These are phyloP conservation scores for Talaromyces ruber DNA, from an alignment of 495 filamentous ascomycete species.

Conservation along the genomic window DNA sequence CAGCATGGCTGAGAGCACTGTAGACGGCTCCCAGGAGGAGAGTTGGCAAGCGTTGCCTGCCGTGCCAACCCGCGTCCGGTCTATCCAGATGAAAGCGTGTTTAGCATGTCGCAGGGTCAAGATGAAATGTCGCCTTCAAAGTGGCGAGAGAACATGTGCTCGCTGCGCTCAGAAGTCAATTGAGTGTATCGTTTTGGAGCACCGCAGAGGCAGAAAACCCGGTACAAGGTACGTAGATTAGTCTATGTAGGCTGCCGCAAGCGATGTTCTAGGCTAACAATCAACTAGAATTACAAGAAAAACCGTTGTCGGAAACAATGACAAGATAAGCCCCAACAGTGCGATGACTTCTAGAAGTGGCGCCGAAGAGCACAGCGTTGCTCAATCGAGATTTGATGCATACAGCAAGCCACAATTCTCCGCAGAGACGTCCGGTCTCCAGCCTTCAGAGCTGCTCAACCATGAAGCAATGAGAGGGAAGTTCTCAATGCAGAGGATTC, in stretches of 20 bases:
- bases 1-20: not conserved
- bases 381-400: not conserved
- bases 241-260: not conserved
- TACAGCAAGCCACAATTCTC: not conserved
- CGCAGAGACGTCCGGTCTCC: conserved; percentile 1
- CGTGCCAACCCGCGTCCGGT: not conserved
- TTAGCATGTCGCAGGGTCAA: conserved; percentile 5
- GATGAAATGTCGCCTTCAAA: conserved; percentile 3
- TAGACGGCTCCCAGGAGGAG: not conserved
- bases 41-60: not conserved
- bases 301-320: not conserved
- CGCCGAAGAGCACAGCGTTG: not conserved
- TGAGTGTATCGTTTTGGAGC: not conserved
- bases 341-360: not conserved
- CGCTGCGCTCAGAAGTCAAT: not conserved
- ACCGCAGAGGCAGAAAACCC: not conserved
- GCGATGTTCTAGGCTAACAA: not conserved
- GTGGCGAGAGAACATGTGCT: not conserved
- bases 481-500: not conserved
- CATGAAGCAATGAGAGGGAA: conserved; percentile 7
- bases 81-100: conserved; percentile 1
- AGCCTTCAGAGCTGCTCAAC: conserved; percentile 9
- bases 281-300: not conserved
- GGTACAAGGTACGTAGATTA: not conserved
- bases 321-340: not conserved